These are phyloP conservation scores for Chionographis japonica DNA, from an alignment of 106 monocot species.

Conservation along the genomic window DNA sequence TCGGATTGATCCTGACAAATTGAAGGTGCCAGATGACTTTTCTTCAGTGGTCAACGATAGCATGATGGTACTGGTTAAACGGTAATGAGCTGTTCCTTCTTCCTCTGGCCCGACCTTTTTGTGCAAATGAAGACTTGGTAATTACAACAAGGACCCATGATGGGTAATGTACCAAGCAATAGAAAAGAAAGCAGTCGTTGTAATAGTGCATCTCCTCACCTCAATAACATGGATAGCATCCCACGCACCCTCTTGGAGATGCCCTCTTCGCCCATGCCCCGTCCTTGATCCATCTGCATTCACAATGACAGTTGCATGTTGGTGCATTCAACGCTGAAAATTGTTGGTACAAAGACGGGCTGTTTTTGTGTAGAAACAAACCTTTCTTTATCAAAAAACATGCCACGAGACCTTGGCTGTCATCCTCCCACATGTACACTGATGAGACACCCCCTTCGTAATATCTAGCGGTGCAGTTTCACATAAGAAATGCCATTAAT, in stretches of 20 bases:
- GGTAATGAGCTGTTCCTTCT: conserved; percentile 68
- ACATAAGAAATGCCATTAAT: conserved; percentile 7
- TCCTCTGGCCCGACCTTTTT: conserved; percentile 72
- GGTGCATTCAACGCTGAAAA: background rate
- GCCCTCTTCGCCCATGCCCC: conserved; percentile 74
- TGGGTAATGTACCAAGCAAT: background rate
- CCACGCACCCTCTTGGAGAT: conserved; percentile 89
- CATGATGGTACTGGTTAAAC: conserved; percentile 96
- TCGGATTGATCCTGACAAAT: conserved; percentile 89
- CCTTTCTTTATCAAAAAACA: conserved; percentile 99
- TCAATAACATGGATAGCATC: conserved; percentile 98
- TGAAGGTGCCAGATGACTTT: conserved; percentile 74
- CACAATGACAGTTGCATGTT: background rate
- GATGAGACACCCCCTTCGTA: conserved; percentile 98
- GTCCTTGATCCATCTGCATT: conserved; percentile 79
- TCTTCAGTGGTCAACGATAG: conserved; percentile 82
- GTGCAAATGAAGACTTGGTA: background rate
- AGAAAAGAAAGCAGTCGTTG: background rate
- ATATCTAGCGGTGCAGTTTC: conserved; percentile 51
- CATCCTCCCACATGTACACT: conserved; percentile 97
- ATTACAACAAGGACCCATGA: background rate
- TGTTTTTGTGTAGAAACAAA: conserved; percentile 5
- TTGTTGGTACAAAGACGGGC: background rate
- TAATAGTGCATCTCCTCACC: conserved; percentile 24
- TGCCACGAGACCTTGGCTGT: conserved; percentile 53